A percentile compares a stretch with the other conserved stretches of the same genome.
phyloP scores from a whole-genome alignment of 345 rosid genomes.

The Bretschneidera sinensis region DNA sequence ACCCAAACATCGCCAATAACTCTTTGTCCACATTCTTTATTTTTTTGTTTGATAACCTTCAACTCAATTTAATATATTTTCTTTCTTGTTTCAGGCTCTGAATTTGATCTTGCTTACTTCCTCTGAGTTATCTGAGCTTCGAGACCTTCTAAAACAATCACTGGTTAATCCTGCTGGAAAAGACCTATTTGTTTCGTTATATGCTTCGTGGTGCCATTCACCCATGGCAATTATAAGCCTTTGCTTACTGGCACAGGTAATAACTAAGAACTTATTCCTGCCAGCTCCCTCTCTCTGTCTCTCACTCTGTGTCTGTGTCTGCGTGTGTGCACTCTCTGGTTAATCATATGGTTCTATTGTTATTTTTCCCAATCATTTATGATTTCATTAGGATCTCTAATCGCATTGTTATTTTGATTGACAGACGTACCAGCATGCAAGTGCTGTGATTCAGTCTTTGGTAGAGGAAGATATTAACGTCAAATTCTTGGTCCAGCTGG shows the following conservation, averaged over 20 bases:
- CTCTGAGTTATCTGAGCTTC: slow-evolving; percentile 75
- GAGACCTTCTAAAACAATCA: slow-evolving; percentile 80
- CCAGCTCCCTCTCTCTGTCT: background rate
- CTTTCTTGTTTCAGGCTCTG: slow-evolving; percentile 83
- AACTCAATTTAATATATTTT: too few species aligned
- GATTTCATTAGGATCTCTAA: background rate
- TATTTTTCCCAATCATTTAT: slow-evolving; percentile 5
- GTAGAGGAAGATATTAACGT: slow-evolving; percentile 92
- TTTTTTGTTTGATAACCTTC: background rate
- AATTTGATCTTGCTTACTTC: slow-evolving; percentile 97
- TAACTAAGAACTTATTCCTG: background rate
- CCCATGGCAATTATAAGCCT: slow-evolving; percentile 98
- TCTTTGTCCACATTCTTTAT: too few species aligned
- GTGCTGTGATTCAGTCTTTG: slow-evolving; percentile 86
- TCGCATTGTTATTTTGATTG: slow-evolving; percentile 8
- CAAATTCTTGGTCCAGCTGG: slow-evolving; percentile 96
- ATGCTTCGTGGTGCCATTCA: slow-evolving; percentile 99
- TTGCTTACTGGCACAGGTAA: slow-evolving; percentile 93
- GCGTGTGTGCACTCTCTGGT: too few species aligned
- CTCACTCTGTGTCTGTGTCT: background rate
- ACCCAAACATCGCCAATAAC: too few species aligned
- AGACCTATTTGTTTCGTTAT: slow-evolving; percentile 78
- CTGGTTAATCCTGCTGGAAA: slow-evolving; percentile 72
- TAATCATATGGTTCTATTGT: background rate
- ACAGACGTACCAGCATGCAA: slow-evolving; percentile 94